A percentile compares a stretch with the other conserved stretches of the same genome.
phyloP scores from a whole-genome alignment of 148 eudicot species.

The Camellia japonica region DNA sequence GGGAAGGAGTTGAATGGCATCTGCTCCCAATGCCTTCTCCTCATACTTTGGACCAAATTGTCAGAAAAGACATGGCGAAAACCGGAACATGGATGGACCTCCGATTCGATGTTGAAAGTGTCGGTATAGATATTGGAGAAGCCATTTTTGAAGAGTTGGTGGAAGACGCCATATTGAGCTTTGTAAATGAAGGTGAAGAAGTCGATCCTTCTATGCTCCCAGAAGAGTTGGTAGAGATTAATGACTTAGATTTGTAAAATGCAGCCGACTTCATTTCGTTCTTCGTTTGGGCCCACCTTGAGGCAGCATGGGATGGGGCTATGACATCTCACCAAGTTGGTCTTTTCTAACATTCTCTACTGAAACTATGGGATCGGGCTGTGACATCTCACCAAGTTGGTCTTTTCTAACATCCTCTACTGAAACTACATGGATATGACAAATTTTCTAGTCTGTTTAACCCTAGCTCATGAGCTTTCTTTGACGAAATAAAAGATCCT shows the following conservation, averaged over 20 bases:
- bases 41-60: constrained; percentile 55
- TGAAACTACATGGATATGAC: neutral
- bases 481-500: constrained; percentile 9
- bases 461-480: constrained; percentile 19
- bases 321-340: neutral
- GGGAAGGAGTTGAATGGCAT: constrained; percentile 66
- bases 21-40: constrained; percentile 37
- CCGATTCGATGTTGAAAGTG: constrained; percentile 37
- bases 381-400: neutral
- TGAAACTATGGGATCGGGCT: neutral
- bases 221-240: constrained; percentile 11
- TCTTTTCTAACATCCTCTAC: neutral
- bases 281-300: neutral
- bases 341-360: neutral
- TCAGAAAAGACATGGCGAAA: constrained; percentile 47
- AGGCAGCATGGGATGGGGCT: neutral
- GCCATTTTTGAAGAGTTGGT: constrained; percentile 60
- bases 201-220: constrained; percentile 3
- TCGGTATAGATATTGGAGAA: constrained; percentile 56
- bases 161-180: constrained; percentile 46
- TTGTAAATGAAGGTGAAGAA: constrained; percentile 10
- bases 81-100: constrained; percentile 57
- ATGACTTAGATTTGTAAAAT: neutral
- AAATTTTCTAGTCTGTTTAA: constrained; percentile 12
- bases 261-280: neutral